Conservation (phyloP, 2,329 filamentous ascomycete genomes). For the Aspergillus fischeri region DNA sequence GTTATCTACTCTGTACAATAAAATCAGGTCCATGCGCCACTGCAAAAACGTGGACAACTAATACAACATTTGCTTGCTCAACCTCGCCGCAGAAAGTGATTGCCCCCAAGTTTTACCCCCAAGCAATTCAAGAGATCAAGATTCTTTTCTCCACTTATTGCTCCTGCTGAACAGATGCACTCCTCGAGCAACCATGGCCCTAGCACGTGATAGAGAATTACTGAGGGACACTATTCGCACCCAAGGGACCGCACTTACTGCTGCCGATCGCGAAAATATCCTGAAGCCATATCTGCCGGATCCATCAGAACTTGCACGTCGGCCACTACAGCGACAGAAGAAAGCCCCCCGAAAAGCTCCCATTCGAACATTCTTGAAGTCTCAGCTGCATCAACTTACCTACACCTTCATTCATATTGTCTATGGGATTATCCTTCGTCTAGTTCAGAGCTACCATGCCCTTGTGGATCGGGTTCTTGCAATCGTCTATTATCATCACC, state of each 20-base stretch:
- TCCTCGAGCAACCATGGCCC: slow-evolving; percentile 26
- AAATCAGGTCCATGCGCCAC: background rate
- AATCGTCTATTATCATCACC: slow-evolving; percentile 90
- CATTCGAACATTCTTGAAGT: slow-evolving; percentile 42
- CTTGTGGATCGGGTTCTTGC: slow-evolving; percentile 73
- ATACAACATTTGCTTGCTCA: background rate
- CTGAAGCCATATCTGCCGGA: slow-evolving; percentile 52
- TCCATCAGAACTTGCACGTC: slow-evolving; percentile 28
- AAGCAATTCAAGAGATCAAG: background rate
- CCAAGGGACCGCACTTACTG: slow-evolving; percentile 39
- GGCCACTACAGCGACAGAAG: slow-evolving; percentile 21
- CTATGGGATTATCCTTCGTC: slow-evolving; percentile 83
- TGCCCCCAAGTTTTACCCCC: background rate
- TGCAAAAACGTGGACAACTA: background rate
- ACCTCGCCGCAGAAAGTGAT: background rate
- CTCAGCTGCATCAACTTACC: slow-evolving; percentile 41
- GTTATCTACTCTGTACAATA: background rate
- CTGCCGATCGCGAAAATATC: slow-evolving; percentile 48
- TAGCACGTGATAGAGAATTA: slow-evolving; percentile 28
- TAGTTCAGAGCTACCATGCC: slow-evolving; percentile 74
- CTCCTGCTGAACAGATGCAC: slow-evolving; percentile 2
- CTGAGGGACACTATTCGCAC: slow-evolving; percentile 38
- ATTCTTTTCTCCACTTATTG: background rate
- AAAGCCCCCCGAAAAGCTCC: slow-evolving; percentile 33
- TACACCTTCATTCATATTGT: slow-evolving; percentile 60